Evolutionary conservation across 352 stramenopile genomes (phyloP), one percentile per base, ranked within the genome.

Genomic region (Phytophthora agathidicida): DNA sequence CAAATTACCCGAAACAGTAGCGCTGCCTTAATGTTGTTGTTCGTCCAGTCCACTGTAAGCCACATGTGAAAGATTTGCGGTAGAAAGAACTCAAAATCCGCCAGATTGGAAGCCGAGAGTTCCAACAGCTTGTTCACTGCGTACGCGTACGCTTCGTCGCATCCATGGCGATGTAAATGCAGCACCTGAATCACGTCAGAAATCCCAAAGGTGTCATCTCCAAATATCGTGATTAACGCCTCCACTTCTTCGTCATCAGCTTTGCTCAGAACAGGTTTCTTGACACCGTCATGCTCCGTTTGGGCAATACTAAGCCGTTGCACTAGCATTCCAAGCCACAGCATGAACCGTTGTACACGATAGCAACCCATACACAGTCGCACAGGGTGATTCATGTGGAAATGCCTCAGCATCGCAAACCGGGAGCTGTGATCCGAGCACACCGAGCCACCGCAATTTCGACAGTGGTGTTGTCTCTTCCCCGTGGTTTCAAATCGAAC

Each of bases 61-160:
- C 84, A 94, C 68, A 92, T 79, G 44, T 94, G 84, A 55, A 92
- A 94, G 35, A 94, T 65, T 53, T 94, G 82, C 6, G 84, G 84
- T 44, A 94, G 39, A 60, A 94, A 94, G 37, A 94, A 94, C 61
- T 94, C 84, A 31, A 94, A 94, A 60, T 94, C 84, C 8, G 80
- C 60, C 32, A 94, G 33, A 50, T 89, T 89, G 11, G 71, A 65
- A 9, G 64, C 54, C 33, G 82, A 74, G 16, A 92, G 64, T 47
- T 87, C 76, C 51, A 94, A 60, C 20, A 94, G 57, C 49, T 92
- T 91, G 60, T 83, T 79, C 31, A 91, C 80, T 8, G 80, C 79
- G 20, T 80, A 64, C 19, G 71, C 68, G 42, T 94, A 94, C 27
- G 83, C 82, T 58, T 90, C 78, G 44, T 94, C 84, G 33, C 75